These are phyloP conservation scores for Monosiga brevicollis DNA, from an alignment of 78 protist species.

Conservation along the genomic window DNA sequence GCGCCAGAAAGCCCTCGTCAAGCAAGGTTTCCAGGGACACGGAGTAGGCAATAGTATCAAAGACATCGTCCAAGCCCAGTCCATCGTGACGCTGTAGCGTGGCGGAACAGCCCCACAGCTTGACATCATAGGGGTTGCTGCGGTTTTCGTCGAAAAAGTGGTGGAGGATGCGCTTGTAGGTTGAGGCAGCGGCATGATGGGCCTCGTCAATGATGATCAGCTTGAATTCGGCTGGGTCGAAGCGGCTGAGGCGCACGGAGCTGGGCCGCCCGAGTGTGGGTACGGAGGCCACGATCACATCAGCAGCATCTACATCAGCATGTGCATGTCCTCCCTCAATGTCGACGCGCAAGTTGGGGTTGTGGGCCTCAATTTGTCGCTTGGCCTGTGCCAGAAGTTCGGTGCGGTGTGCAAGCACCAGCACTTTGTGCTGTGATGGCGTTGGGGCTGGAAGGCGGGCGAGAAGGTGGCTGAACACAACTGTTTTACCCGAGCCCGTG, in stretches of 20 bases:
- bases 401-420: background rate
- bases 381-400: background rate
- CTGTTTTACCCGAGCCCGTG: slow-evolving; percentile 4
- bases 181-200: slow-evolving; percentile 14
- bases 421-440: background rate
- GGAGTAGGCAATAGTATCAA: background rate
- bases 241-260: background rate
- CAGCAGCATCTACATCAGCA: background rate
- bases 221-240: slow-evolving; percentile 8
- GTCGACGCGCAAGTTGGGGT: background rate
- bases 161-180: background rate
- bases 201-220: slow-evolving; percentile 25
- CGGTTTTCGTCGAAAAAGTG: background rate
- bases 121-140: background rate
- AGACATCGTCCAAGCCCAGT: background rate
- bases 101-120: slow-evolving; percentile 28
- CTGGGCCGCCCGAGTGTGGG: background rate
- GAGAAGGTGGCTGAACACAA: background rate
- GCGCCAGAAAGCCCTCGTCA: background rate
- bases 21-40: background rate
- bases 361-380: background rate
- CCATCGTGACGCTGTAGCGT: slow-evolving; percentile 8
- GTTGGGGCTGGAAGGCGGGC: background rate
- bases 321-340: background rate
- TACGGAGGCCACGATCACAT: background rate